Evolutionary conservation across 306 rosid species (phyloP), one percentile per base, ranked within the genome.

Genomic region (Corylus americana): DNA sequence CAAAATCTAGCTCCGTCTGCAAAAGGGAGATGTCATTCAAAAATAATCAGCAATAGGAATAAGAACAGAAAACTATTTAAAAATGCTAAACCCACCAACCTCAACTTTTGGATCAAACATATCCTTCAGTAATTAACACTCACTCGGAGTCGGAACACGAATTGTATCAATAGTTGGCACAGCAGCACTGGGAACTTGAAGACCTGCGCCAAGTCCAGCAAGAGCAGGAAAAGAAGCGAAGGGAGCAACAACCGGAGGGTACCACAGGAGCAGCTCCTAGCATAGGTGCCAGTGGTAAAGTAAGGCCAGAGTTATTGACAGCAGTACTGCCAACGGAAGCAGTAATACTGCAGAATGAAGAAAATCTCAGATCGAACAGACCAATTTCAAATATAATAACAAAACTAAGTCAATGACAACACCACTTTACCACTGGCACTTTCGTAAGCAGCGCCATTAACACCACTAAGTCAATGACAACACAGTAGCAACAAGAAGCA

Each of bases 91-190:
- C 70, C 55, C 68, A 86, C 77, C 79, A 79, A 95, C 99, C 98
- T 95, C 99, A 54, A 82, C 79, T 57, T 85, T 83, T 50, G 99
- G 97, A 87, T 95, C 99, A 82, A 95, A 95, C 98, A 95, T 95
- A 81, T 95, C 90, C 77, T 87, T 93, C 57, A 95, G 80, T 78
- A 86, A 78, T 84, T 93, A 88, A 78, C 98, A 95, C 88, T 91
- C 93, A 76, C 99, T 22, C 25, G 25, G 25, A 22, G 25, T 93
- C 77, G 98, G 97, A 87, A 81, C 84, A 49, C 99, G 97, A 53
- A 89, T 79, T 44, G 97, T 86, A 77, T 90, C 94, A 71, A 93
- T 54, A 78, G 85, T 77, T 74, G 85, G 80, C 79, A 79, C 74
- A 61, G 85, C 45, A 50, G 75, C 78, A 2, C 83, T 68, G 20